phyloP scores from a whole-genome alignment of 805 yeast species.

The Sungouiozyma intestinalis region DNA sequence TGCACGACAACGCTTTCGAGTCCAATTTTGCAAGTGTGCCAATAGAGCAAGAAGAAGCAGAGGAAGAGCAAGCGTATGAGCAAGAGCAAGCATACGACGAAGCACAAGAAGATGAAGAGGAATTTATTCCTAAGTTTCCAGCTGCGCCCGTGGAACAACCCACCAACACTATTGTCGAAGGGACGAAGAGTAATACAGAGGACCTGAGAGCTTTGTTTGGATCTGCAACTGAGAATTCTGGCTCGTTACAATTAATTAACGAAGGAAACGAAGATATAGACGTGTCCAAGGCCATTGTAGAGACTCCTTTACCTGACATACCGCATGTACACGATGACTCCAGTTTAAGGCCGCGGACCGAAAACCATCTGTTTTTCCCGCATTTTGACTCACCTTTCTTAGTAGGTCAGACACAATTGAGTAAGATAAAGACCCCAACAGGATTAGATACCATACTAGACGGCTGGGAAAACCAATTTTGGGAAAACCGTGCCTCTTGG shows the following conservation, averaged over 20 bases:
- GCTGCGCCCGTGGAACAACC: constrained; percentile 6
- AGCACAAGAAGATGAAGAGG: constrained; percentile 30
- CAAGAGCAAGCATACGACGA: constrained; percentile 22
- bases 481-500: constrained; percentile 74
- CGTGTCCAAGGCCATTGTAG: constrained; percentile 23
- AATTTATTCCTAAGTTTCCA: constrained; percentile 48
- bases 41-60: neutral
- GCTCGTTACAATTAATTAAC: constrained; percentile 35
- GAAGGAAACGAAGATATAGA: constrained; percentile 42
- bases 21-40: too few species aligned
- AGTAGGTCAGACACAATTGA: constrained; percentile 72
- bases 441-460: constrained; percentile 27
- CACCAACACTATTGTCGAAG: constrained; percentile 9
- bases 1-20: too few species aligned
- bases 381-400: constrained; percentile 82
- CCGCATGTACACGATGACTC: neutral
- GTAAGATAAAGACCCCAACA: constrained; percentile 33
- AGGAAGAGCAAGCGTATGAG: constrained; percentile 5
- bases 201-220: constrained; percentile 51
- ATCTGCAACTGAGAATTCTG: constrained; percentile 25
- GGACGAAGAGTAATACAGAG: constrained; percentile 42
- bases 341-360: constrained; percentile 21
- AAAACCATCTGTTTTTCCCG: constrained; percentile 60
- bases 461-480: constrained; percentile 67
- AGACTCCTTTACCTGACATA: constrained; percentile 13